Evolutionary conservation across 495 filamentous ascomycete species (phyloP).

Genomic region (Sphaerosporella brunnea): DNA sequence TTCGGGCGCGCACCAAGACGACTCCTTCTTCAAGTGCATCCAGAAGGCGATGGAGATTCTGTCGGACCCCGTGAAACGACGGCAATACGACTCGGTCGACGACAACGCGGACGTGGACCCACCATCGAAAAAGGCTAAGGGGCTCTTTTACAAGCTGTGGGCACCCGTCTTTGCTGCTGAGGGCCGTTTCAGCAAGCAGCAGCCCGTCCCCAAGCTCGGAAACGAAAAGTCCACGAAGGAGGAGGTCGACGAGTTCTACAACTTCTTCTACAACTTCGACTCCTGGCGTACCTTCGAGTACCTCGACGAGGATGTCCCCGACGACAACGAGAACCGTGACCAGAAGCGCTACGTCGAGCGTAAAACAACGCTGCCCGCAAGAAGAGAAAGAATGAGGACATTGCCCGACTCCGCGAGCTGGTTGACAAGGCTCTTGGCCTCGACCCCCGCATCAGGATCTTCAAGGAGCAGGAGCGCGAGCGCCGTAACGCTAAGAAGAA

Average conservation of each 20-base stretch:
- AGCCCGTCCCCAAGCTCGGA: constrained; percentile 72
- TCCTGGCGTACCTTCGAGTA: constrained; percentile 97
- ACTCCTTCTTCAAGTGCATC: constrained; percentile 99
- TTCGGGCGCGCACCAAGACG: constrained; percentile 63
- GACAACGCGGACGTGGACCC: constrained; percentile 81
- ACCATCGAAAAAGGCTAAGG: constrained; percentile 77
- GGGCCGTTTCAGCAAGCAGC: constrained; percentile 72
- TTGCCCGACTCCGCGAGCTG: constrained; percentile 65
- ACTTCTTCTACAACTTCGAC: constrained; percentile 99
- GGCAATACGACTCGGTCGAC: constrained; percentile 93
- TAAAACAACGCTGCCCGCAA: constrained; percentile 94
- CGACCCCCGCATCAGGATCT: constrained; percentile 93
- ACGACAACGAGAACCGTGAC: constrained; percentile 96
- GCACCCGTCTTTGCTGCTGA: constrained; percentile 69
- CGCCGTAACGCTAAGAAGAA: constrained; percentile 83
- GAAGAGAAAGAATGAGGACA: constrained; percentile 99
- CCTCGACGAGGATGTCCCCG: constrained; percentile 93
- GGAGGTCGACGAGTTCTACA: constrained; percentile 88
- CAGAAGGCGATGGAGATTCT: constrained; percentile 94
- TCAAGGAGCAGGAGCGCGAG: constrained; percentile 75
- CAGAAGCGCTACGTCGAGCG: constrained; percentile 95
- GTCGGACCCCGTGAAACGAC: constrained; percentile 74
- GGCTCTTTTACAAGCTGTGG: constrained; percentile 93
- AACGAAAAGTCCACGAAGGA: constrained; percentile 72
- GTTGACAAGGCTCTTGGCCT: constrained; percentile 65